Conservation (phyloP, 768 basidiomycete genomes). For the Suillus variegatus region DNA sequence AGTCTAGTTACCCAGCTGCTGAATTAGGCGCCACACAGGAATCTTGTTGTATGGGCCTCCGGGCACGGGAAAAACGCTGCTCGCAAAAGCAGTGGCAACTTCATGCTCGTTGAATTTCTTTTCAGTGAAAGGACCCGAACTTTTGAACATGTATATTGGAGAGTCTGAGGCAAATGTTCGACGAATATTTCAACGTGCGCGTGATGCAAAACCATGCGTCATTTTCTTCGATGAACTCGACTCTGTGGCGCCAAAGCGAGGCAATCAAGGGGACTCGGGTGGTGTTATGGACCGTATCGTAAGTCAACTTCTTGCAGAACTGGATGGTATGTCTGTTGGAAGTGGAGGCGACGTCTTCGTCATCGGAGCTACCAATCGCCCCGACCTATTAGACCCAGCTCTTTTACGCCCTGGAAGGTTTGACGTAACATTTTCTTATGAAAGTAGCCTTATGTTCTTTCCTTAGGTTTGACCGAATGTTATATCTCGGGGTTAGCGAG, state of each 20-base stretch:
- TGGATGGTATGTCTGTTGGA: conserved; percentile 84
- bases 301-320: conserved; percentile 89
- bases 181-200: conserved; percentile 84
- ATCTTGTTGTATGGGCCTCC: conserved; percentile 94
- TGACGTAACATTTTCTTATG: conserved; percentile 18
- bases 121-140: conserved; percentile 95
- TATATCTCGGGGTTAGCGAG: conserved; percentile 92
- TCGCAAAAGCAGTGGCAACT: conserved; percentile 96
- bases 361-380: conserved; percentile 94
- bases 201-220: conserved; percentile 92
- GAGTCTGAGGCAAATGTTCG: conserved; percentile 98
- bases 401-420: conserved; percentile 86
- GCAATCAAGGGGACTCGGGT: conserved; percentile 94
- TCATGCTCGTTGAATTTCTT: conserved; percentile 95
- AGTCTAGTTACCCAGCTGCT: background rate
- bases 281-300: conserved; percentile 99
- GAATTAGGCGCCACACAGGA: conserved; percentile 44
- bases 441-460: background rate
- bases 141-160: conserved; percentile 98
- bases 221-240: conserved; percentile 98
- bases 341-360: conserved; percentile 82
- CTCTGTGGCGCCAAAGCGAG: conserved; percentile 91
- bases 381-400: conserved; percentile 89
- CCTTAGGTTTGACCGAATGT: conserved; percentile 89
- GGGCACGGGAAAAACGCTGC: conserved; percentile 92